phyloP scores from a whole-genome alignment of 352 stramenopile genomes.

The Phytophthora aleatoria region DNA sequence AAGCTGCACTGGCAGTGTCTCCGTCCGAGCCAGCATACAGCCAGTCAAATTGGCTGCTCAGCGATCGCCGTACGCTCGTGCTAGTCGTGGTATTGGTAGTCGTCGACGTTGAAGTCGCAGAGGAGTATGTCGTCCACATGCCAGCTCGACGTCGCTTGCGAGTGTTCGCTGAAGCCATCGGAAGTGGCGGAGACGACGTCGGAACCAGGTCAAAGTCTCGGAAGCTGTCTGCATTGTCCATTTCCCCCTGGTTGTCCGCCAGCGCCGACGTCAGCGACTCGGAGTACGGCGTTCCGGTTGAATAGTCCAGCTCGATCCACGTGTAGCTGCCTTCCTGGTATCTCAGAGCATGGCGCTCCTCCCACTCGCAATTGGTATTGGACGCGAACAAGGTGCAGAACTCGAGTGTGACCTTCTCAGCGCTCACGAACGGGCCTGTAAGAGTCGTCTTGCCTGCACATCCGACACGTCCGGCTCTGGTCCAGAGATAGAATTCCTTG shows the following conservation, averaged over 20 bases:
- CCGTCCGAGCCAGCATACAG: slow-evolving; percentile 31
- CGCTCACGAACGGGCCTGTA: slow-evolving; percentile 40
- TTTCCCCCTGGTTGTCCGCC: slow-evolving; percentile 38
- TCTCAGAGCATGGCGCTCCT: slow-evolving; percentile 50
- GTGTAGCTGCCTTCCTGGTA: slow-evolving; percentile 73
- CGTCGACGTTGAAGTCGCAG: slow-evolving; percentile 8
- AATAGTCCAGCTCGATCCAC: slow-evolving; percentile 74
- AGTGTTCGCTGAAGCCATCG: slow-evolving; percentile 21
- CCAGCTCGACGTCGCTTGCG: slow-evolving; percentile 37
- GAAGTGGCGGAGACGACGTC: slow-evolving; percentile 28
- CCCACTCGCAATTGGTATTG: slow-evolving; percentile 62
- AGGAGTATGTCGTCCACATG: slow-evolving; percentile 33
- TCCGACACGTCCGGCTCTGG: slow-evolving; percentile 48
- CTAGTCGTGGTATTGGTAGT: slow-evolving; percentile 21
- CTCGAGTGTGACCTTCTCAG: slow-evolving; percentile 46
- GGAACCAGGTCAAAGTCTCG: slow-evolving; percentile 41
- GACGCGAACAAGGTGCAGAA: slow-evolving; percentile 54
- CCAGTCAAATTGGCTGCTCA: slow-evolving; percentile 38
- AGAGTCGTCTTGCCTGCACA: slow-evolving; percentile 52
- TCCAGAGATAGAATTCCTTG: slow-evolving; percentile 60
- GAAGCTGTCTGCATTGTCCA: slow-evolving; percentile 37
- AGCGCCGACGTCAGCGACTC: slow-evolving; percentile 44
- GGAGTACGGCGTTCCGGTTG: slow-evolving; percentile 46
- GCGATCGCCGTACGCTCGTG: slow-evolving; percentile 21
- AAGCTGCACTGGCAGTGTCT: slow-evolving; percentile 14